Base-by-base conservation (phyloP, 371 early-diverging fungal genomes). In the Apophysomyces sp. region DNA sequence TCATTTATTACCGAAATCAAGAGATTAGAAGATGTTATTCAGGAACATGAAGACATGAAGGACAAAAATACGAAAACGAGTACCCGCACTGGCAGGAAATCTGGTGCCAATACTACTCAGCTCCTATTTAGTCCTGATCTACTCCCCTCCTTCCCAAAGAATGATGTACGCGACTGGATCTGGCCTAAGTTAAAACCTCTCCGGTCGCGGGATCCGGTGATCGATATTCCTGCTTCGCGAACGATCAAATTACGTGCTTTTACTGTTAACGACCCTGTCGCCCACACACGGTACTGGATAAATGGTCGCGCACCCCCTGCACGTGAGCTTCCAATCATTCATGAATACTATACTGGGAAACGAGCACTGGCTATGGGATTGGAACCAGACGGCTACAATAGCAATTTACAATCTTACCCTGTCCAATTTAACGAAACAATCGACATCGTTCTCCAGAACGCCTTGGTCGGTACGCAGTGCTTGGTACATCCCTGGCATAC, bases 401-500 rank as follows among this genome's bases (percentile, higher is more conserved):
- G 27, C 4, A 44, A 30, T 9, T 29, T 61, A 1, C 49, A 67
- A 34, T 68, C 80, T 0, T 80, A 70, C 26, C 70, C 67, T 1
- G 39, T 77, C 21, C 21, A 36, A 0, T 52, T 63, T 18, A 66
- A 69, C 5, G 71, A 79, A 40, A 65, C 65, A 0, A 52, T 79
- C 3, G 79, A 79, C 67, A 53, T 79, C 15, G 79, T 79, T 2
- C 65, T 76, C 18, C 79, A 79, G 36, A 73, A 63, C 29, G 58
- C 41, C 1, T 11, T 49, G 36, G 52, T 44, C 7, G 68, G 72
- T 16, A 37, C 18, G n/a, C 32, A 58, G 4, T 79, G 76, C 34
- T 27, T 76, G 5, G 16, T 74, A 8, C 79, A 79, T 55, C 76
- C 79, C 12, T 76, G 79, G 79, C 79, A 78, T 36, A 78, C 79